phyloP scores from a whole-genome alignment of 1,139 yeast genomes.

The Candida sanyaensis region DNA sequence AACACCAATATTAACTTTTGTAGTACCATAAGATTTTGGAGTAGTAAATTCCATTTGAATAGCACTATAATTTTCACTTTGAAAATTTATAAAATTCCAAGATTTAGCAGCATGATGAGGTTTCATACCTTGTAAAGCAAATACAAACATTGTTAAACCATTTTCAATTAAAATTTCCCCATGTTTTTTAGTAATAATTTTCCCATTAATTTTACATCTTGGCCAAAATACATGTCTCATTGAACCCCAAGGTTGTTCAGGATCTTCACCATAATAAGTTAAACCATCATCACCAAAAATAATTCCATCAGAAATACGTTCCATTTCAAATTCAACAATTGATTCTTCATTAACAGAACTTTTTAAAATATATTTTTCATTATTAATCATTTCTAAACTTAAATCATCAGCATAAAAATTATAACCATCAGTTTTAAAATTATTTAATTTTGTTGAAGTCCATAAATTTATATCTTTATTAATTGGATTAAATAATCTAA shows the following conservation, averaged over 20 bases:
- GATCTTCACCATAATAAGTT: slow-evolving; percentile 82
- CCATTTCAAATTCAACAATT: slow-evolving; percentile 67
- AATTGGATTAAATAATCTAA: slow-evolving; percentile 64
- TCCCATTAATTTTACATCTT: slow-evolving; percentile 70
- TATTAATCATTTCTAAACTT: slow-evolving; percentile 61
- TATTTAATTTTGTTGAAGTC: slow-evolving; percentile 89
- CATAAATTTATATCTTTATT: slow-evolving; percentile 55
- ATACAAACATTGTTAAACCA: slow-evolving; percentile 81
- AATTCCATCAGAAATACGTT: slow-evolving; percentile 73
- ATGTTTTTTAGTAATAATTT: slow-evolving; percentile 38
- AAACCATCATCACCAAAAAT: slow-evolving; percentile 89
- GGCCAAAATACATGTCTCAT: slow-evolving; percentile 99
- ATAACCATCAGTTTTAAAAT: slow-evolving; percentile 74
- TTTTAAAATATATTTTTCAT: slow-evolving; percentile 56
- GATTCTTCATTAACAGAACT: slow-evolving; percentile 70
- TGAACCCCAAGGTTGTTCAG: slow-evolving; percentile 89
- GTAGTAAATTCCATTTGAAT: slow-evolving; percentile 95
- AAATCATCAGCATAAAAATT: slow-evolving; percentile 77
- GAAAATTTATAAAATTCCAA: slow-evolving; percentile 94
- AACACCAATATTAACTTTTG: slow-evolving; percentile 80
- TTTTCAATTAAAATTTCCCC: slow-evolving; percentile 32
- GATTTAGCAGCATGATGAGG: slow-evolving; percentile 98
- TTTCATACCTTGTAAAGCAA: slow-evolving; percentile 99
- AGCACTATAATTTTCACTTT: slow-evolving; percentile 71
- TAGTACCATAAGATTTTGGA: slow-evolving; percentile 83